phyloP scores from a whole-genome alignment of 129 eudicot genomes.

The Ambrosia artemisiifolia region DNA sequence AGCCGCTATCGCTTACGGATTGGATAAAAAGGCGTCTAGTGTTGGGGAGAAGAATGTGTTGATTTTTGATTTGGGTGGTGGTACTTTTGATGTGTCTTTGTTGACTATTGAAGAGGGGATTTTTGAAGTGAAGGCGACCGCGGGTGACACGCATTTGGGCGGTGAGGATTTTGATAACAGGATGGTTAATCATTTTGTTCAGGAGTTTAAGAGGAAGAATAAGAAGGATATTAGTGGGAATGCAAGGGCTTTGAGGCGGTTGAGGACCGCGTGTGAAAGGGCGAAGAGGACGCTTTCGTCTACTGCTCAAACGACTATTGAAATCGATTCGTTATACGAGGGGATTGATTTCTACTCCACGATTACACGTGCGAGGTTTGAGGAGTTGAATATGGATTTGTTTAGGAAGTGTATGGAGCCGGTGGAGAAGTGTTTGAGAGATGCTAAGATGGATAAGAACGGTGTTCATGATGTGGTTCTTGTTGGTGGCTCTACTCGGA shows the following conservation, averaged over 20 bases:
- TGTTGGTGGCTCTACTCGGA: slow-evolving; percentile 83
- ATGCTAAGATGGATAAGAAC: slow-evolving; percentile 92
- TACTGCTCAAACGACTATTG: slow-evolving; percentile 83
- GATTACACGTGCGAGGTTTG: slow-evolving; percentile 77
- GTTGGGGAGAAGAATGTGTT: slow-evolving; percentile 82
- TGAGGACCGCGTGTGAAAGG: slow-evolving; percentile 75
- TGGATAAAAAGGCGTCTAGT: slow-evolving; percentile 70
- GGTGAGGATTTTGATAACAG: slow-evolving; percentile 91
- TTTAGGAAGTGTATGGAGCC: slow-evolving; percentile 92
- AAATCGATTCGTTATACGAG: slow-evolving; percentile 68
- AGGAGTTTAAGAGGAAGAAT: slow-evolving; percentile 79
- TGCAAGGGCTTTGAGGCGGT: slow-evolving; percentile 72
- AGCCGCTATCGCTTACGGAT: slow-evolving; percentile 78
- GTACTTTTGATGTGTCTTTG: slow-evolving; percentile 82
- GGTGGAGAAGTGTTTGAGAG: slow-evolving; percentile 86
- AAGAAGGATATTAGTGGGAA: slow-evolving; percentile 77
- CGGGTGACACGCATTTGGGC: slow-evolving; percentile 86
- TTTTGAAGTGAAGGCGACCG: slow-evolving; percentile 83
- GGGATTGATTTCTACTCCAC: slow-evolving; percentile 87
- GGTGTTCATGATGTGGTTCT: slow-evolving; percentile 71
- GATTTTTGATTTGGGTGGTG: slow-evolving; percentile 84
- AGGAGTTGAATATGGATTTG: slow-evolving; percentile 80
- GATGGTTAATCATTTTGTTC: slow-evolving; percentile 85
- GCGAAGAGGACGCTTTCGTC: slow-evolving; percentile 85
- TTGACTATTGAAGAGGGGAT: slow-evolving; percentile 86